phyloP scores from a whole-genome alignment of 2,329 filamentous ascomycete species.

The Pleoardoris graminearum region DNA sequence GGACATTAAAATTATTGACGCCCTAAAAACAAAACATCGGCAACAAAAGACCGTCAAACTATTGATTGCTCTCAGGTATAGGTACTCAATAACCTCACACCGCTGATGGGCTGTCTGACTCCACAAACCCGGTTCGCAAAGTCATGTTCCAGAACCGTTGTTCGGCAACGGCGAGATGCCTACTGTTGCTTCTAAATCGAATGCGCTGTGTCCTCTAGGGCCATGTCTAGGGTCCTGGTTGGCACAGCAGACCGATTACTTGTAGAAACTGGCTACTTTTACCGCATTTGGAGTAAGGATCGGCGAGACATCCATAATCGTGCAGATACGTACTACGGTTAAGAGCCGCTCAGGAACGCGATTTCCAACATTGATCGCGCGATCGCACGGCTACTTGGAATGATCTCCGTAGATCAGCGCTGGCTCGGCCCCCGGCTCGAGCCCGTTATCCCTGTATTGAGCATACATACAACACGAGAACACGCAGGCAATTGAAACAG shows the following conservation, averaged over 20 bases:
- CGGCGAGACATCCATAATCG: constrained; percentile 2
- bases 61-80: not conserved
- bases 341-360: constrained; percentile 8
- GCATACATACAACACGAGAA: not conserved
- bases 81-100: not conserved
- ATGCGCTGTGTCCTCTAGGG: not conserved
- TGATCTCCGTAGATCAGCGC: constrained; percentile 6
- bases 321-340: constrained; percentile 1
- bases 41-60: no score
- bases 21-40: no score
- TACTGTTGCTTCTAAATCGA: not conserved
- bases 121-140: not conserved
- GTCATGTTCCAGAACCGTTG: not conserved
- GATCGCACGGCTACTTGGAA: not conserved
- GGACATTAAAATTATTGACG: no score
- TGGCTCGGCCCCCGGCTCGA: constrained; percentile 1
- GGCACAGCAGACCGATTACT: constrained; percentile 5
- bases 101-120: not conserved
- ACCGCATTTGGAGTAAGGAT: constrained; percentile 5
- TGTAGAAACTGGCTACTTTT: not conserved
- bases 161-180: not conserved
- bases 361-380: not conserved
- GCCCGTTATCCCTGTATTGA: not conserved
- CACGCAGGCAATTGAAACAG: not conserved
- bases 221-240: not conserved